phyloP scores from a whole-genome alignment of 2,329 filamentous ascomycete genomes.

The Trichoderma guizhouense region DNA sequence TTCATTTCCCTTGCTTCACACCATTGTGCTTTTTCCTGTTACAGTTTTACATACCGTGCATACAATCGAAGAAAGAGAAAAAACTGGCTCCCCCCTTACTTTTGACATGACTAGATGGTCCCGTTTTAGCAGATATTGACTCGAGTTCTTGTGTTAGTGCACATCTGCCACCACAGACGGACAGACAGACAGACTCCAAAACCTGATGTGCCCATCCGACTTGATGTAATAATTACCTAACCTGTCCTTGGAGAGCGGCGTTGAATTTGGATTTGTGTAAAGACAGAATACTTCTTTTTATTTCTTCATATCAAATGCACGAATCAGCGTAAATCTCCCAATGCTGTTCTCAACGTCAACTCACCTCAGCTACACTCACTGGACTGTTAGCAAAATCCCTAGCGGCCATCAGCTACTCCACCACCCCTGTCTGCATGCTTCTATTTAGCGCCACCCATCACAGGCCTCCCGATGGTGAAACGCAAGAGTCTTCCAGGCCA shows the following conservation, averaged over 20 bases:
- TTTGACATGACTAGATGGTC: neutral
- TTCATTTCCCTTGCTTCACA: neutral
- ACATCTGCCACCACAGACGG: neutral
- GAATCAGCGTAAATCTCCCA: neutral
- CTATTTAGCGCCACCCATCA: neutral
- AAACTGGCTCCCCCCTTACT: neutral
- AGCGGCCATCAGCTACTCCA: neutral
- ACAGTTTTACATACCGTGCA: neutral
- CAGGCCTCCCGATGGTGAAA: conserved; percentile 1
- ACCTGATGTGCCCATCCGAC: neutral
- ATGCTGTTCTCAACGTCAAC: neutral
- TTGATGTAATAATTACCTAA: neutral
- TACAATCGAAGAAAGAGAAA: neutral
- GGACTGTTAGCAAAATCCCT: neutral
- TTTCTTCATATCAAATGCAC: neutral
- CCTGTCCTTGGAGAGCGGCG: neutral
- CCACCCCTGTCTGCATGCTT: neutral
- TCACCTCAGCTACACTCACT: neutral
- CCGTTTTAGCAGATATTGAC: neutral
- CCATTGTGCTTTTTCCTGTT: neutral
- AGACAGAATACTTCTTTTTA: neutral
- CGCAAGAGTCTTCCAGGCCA: neutral
- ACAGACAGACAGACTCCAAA: neutral
- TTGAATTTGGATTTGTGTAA: too few relatives aligned
- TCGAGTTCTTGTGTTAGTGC: neutral